These are phyloP conservation scores for Erodium trifolium DNA, from an alignment of 441 rosid species.

Conservation along the genomic window DNA sequence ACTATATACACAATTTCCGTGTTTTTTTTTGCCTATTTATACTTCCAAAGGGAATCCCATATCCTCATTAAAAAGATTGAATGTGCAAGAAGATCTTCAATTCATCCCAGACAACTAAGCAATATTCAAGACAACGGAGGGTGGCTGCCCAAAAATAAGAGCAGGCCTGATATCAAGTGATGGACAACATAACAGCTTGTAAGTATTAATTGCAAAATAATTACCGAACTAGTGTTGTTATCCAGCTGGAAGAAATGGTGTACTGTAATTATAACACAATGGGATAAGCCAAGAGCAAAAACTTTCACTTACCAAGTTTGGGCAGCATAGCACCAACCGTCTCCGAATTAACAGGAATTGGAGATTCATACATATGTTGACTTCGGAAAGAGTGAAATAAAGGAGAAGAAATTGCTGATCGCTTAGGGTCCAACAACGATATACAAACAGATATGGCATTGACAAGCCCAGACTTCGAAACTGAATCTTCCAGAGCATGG, in stretches of 20 bases:
- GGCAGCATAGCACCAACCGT: conserved; percentile 92
- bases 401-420: conserved; percentile 60
- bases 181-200: neutral
- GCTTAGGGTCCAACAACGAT: conserved; percentile 85
- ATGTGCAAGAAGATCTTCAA: neutral
- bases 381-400: conserved; percentile 76
- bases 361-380: conserved; percentile 77
- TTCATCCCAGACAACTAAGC: neutral
- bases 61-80: neutral
- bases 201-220: neutral
- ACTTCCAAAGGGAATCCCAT: neutral
- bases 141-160: neutral
- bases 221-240: neutral
- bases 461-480: conserved; percentile 85
- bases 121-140: neutral
- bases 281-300: neutral
- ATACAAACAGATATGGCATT: conserved; percentile 92
- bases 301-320: conserved; percentile 53
- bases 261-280: neutral
- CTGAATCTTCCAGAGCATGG: conserved; percentile 87
- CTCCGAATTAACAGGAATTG: conserved; percentile 68
- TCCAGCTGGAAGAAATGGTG: neutral
- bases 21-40: neutral
- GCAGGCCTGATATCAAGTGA: neutral
- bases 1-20: neutral